Percentiles rank a stretch among this genome's conserved stretches.
phyloP scores from a whole-genome alignment of 495 filamentous ascomycete genomes.

The Penicillium bialowiezense region DNA sequence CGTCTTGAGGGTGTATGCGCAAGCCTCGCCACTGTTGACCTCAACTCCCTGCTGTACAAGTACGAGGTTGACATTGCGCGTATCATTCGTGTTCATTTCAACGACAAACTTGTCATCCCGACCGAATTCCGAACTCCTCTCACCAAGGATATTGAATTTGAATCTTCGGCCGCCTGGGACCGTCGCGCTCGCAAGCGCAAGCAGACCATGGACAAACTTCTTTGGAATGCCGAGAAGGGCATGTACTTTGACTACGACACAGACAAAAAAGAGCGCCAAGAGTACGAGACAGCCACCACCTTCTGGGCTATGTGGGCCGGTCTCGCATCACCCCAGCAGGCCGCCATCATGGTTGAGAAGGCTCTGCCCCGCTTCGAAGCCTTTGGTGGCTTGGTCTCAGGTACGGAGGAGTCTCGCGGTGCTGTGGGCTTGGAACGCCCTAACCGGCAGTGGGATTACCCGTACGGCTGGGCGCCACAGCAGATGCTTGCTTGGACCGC shows the following conservation, averaged over 20 bases:
- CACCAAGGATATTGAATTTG: constrained; percentile 58
- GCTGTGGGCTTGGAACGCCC: constrained; percentile 74
- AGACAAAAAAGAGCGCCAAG: constrained; percentile 67
- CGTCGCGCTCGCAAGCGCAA: constrained; percentile 77
- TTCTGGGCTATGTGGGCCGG: constrained; percentile 98
- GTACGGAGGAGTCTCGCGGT: constrained; percentile 83
- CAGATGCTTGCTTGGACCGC: constrained; percentile 98
- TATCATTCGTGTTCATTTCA: constrained; percentile 77
- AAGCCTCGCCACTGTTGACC: constrained; percentile 86
- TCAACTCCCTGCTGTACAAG: constrained; percentile 92
- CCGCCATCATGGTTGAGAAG: constrained; percentile 67
- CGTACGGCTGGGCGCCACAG: constrained; percentile 97
- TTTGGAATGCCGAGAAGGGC: constrained; percentile 85
- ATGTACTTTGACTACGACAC: constrained; percentile 99
- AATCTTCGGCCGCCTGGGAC: constrained; percentile 85
- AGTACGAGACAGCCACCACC: constrained; percentile 83
- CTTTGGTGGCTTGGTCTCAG: constrained; percentile 83
- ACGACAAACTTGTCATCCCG: constrained; percentile 74
- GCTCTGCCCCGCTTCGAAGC: constrained; percentile 84
- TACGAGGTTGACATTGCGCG: constrained; percentile 90
- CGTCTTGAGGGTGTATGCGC: constrained; percentile 85
- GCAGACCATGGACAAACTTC: constrained; percentile 76
- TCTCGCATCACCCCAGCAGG: constrained; percentile 74
- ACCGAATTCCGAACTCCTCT: constrained; percentile 65
- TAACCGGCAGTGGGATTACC: constrained; percentile 97